Conservation (phyloP, 1,284 basidiomycete genomes). For the Fistulinella cinereoalba region DNA sequence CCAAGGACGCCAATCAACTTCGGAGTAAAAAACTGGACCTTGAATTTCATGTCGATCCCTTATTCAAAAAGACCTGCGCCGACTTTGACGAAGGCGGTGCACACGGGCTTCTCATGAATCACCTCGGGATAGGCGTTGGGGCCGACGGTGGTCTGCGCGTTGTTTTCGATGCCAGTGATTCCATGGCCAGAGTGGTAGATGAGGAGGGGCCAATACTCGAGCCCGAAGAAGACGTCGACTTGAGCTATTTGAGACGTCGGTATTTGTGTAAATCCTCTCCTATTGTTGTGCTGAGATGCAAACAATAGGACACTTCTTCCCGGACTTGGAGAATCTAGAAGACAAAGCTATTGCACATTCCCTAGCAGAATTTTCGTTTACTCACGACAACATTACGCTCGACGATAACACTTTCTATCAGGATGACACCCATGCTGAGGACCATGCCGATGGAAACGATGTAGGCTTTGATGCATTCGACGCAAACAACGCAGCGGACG, state of each 20-base stretch:
- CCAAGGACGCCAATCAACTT: conserved; percentile 78
- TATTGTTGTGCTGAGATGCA: conserved; percentile 7
- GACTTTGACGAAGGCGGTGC: conserved; percentile 99
- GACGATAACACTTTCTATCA: conserved; percentile 61
- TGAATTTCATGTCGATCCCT: conserved; percentile 94
- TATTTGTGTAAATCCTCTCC: conserved; percentile 11
- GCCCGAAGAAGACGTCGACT: conserved; percentile 63
- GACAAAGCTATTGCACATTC: conserved; percentile 77
- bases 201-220: conserved; percentile 67
- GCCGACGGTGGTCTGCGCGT: conserved; percentile 84
- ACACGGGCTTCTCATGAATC: conserved; percentile 92
- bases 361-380: conserved; percentile 78
- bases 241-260: conserved; percentile 69
- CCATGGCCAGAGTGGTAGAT: conserved; percentile 74
- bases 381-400: conserved; percentile 55
- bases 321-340: conserved; percentile 60
- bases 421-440: conserved; percentile 45
- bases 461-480: conserved; percentile 29
- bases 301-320: conserved; percentile 60
- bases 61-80: conserved; percentile 97
- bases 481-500: conserved; percentile 40
- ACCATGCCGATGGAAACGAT: conserved; percentile 48
- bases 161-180: conserved; percentile 96
- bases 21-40: conserved; percentile 91
- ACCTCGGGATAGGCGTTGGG: conserved; percentile 72